Evolutionary conservation across 495 filamentous ascomycete genomes (phyloP).

Genomic region (Penicillium goetzii): DNA sequence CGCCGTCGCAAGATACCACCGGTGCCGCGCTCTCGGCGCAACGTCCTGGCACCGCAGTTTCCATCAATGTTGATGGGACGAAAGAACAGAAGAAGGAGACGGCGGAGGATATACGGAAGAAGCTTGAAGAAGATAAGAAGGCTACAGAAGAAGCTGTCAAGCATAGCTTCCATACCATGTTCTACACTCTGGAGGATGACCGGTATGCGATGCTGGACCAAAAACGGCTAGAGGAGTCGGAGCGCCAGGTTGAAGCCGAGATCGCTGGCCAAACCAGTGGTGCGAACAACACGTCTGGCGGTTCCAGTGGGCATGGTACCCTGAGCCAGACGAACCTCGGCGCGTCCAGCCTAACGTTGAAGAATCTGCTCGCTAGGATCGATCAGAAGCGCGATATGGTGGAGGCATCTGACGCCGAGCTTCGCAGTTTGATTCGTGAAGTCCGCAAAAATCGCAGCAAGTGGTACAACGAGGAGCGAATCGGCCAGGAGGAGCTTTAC

Average conservation of each 20-base stretch:
- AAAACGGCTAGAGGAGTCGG: conserved; percentile 93
- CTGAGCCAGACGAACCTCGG: conserved; percentile 92
- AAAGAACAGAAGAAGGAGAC: conserved; percentile 62
- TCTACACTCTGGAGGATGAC: conserved; percentile 95
- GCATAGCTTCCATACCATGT: conserved; percentile 84
- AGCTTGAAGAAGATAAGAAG: conserved; percentile 91
- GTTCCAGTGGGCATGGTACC: conserved; percentile 70
- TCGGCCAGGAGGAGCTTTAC: conserved; percentile 97
- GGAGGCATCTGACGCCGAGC: conserved; percentile 85
- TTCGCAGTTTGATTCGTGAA: conserved; percentile 91
- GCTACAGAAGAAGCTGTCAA: conserved; percentile 89
- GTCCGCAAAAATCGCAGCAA: conserved; percentile 97
- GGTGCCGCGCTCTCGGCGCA: conserved; percentile 35
- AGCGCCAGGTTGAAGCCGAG: conserved; percentile 93
- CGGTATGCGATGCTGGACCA: conserved; percentile 96
- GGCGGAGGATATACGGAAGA: conserved; percentile 86
- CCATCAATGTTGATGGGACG: conserved; percentile 33
- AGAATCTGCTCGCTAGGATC: conserved; percentile 94
- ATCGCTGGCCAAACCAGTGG: conserved; percentile 69
- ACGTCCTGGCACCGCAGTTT: conserved; percentile 34
- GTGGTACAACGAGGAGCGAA: conserved; percentile 96
- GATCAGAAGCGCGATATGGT: conserved; percentile 89
- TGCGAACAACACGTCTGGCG: conserved; percentile 51
- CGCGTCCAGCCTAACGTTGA: conserved; percentile 94
- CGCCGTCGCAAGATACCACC: conserved; percentile 43